A percentile compares a stretch with the other conserved stretches of the same genome.
phyloP scores from a whole-genome alignment of 2,329 filamentous ascomycete genomes.

The Cordyceps javanica region DNA sequence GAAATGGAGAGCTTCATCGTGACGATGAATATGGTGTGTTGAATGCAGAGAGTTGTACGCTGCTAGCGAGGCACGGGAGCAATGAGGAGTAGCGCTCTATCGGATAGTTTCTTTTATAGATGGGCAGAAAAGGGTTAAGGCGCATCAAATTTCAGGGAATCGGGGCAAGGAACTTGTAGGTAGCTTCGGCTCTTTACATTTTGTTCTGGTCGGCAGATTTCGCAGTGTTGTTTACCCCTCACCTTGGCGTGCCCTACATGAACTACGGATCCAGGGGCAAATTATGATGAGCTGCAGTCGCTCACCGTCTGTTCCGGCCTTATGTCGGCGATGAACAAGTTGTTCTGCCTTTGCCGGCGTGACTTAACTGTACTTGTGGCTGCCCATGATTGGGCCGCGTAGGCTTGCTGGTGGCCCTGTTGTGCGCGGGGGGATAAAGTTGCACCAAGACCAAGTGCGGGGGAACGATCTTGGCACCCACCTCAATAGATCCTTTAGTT shows the following conservation, averaged over 20 bases:
- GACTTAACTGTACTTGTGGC: not conserved
- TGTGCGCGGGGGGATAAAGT: not conserved
- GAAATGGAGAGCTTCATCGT: not conserved
- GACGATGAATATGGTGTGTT: not conserved
- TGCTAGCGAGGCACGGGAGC: not conserved
- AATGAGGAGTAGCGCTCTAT: not conserved
- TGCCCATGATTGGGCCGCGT: not conserved
- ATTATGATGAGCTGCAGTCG: not conserved
- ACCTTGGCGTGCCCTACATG: not conserved
- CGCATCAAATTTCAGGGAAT: not conserved
- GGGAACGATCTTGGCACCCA: not conserved
- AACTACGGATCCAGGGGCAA: not conserved
- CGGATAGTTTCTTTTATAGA: not conserved
- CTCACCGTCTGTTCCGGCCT: slow-evolving; percentile 8
- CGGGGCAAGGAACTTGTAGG: not conserved
- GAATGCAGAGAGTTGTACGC: not conserved
- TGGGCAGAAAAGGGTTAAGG: not conserved
- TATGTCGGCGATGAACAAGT: slow-evolving; percentile 10
- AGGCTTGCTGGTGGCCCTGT: not conserved
- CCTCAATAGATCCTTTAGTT: too few relatives aligned
- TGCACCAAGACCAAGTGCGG: not conserved
- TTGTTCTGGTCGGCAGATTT: not conserved
- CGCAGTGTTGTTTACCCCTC: not conserved
- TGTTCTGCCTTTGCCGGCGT: not conserved
- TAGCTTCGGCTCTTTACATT: not conserved